Evolutionary conservation across 371 early-diverging fungal species (phyloP).

Genomic region (Mortierella sp.): DNA sequence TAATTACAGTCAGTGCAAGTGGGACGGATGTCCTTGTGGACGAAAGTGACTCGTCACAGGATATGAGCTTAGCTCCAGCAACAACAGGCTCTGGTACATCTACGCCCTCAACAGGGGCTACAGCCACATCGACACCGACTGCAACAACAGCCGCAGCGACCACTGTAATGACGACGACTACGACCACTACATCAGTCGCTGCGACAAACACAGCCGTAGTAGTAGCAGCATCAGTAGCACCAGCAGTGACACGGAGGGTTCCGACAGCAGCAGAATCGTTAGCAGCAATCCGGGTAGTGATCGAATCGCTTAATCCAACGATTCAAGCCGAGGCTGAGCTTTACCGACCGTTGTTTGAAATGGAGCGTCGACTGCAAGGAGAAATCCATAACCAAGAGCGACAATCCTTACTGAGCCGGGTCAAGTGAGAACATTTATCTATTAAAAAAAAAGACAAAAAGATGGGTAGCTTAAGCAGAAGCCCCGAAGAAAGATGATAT

Average conservation of each 20-base stretch:
- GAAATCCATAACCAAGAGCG: slow-evolving; percentile 13
- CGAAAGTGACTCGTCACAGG: no score
- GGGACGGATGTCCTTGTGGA: no score
- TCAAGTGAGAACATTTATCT: slow-evolving; percentile 8
- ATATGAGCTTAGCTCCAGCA: no score
- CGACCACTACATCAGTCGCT: neutral
- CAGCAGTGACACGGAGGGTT: neutral
- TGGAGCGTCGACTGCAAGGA: slow-evolving; percentile 26
- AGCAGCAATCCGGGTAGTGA: slow-evolving; percentile 26
- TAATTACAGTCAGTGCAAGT: no score
- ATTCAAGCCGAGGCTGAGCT: slow-evolving; percentile 26
- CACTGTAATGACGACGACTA: neutral
- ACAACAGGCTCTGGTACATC: neutral
- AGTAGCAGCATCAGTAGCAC: neutral
- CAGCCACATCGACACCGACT: neutral
- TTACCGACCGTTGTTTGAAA: slow-evolving; percentile 27
- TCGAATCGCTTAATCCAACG: slow-evolving; percentile 16
- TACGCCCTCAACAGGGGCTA: neutral
- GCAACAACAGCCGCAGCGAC: neutral
- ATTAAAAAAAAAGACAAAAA: no score
- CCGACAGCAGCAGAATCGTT: slow-evolving; percentile 16
- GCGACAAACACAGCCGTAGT: neutral
- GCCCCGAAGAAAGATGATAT: no score
- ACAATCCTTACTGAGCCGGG: slow-evolving; percentile 5
- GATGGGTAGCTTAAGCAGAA: neutral